Evolutionary conservation across 306 rosid species (phyloP), one percentile per base, ranked within the genome.

Genomic region (Cajanus cajan): DNA sequence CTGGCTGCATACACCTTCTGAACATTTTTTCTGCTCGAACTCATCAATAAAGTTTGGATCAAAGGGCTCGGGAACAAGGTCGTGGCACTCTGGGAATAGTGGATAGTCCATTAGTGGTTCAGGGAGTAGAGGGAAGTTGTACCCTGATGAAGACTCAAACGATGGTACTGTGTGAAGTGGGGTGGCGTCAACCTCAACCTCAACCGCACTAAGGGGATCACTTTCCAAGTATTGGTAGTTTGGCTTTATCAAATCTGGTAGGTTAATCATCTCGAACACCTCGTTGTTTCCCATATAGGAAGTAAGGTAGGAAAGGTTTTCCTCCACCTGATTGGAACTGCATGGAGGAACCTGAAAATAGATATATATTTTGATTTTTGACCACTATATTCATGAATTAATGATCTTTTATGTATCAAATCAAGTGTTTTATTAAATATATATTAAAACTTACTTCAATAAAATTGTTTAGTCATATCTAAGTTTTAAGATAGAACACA

Each of bases 301-400:
- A 43, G 19, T 34, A 18, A 71, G 51, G 67, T 59, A 71, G 10
- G 73, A 18, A 41, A 59, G 68, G 67, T 59, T 82, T 77, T 78
- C 85, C 48, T 63, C 82, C n/a, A 55, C 54, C 31, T 78, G 21
- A 59, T 78, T 82, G 14, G 87, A 83, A 68, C 72, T 61, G 73
- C 84, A 68, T 62, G 74, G 31, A 58, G 75, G 81, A 62, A 63
- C 90, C 94, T 90, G 89, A 74, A 74, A 86, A 83, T 28, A 39
- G 7, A 63, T 15, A 47, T 12, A 10, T 33, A 54, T 48, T 4
- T 7, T 51, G 4, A 2, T 51, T 28, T 28, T 28, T 28, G 31
- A 15, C 34, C 37, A 45, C n/a, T 4, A 61, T 18, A 8, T 55
- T 39, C 76, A 66, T 33, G 6, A 11, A 24, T 51, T 47, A 36